phyloP scores from a whole-genome alignment of 352 stramenopile genomes.

The Pythium aquatile region DNA sequence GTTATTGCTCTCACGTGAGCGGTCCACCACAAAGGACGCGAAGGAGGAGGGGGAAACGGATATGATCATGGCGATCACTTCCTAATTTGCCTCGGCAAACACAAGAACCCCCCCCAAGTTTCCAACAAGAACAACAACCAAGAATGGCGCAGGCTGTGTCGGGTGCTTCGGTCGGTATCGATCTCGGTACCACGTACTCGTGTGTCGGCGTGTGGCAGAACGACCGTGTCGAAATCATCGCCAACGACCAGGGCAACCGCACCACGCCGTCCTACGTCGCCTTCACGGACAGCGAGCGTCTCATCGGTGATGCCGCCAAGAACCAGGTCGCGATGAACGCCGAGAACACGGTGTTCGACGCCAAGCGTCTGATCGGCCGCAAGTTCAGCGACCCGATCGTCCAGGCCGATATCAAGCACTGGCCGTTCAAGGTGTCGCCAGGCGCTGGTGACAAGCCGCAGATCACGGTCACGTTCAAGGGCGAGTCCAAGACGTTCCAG shows the following conservation, averaged over 20 bases:
- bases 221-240: conserved; percentile 95
- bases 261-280: conserved; percentile 96
- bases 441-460: conserved; percentile 77
- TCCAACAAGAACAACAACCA: conserved; percentile 24
- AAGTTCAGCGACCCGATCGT: conserved; percentile 88
- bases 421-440: conserved; percentile 90
- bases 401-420: conserved; percentile 61
- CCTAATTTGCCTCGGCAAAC: conserved; percentile 30
- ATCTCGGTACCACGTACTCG: conserved; percentile 97
- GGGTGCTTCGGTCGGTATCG: conserved; percentile 89
- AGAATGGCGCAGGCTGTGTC: conserved; percentile 31
- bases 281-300: conserved; percentile 93
- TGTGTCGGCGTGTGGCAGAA: conserved; percentile 98
- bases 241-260: conserved; percentile 95
- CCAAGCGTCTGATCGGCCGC: conserved; percentile 84
- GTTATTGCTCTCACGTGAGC: conserved; percentile 14
- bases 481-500: conserved; percentile 51
- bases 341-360: conserved; percentile 32
- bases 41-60: neutral
- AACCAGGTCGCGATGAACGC: conserved; percentile 92
- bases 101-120: conserved; percentile 19
- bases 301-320: conserved; percentile 96
- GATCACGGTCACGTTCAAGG: conserved; percentile 38
- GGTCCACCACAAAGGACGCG: neutral
- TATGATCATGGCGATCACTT: conserved; percentile 13